Evolutionary conservation across 2,329 filamentous ascomycete species (phyloP), one percentile per base, ranked within the genome.

Genomic region (Fusarium camptoceras): DNA sequence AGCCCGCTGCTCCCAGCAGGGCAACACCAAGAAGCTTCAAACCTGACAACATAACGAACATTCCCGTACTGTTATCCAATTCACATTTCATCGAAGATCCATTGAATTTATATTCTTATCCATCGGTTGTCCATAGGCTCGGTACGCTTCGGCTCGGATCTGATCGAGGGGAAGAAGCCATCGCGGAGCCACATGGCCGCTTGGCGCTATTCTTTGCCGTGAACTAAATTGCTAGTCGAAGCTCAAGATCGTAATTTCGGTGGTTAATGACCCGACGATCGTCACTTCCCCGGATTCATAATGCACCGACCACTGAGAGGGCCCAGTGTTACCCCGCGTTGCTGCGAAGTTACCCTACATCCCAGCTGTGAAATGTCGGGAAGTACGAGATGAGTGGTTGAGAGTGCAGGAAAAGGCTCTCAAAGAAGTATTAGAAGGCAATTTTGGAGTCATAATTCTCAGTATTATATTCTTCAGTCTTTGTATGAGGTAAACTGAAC

Each of bases 121-220:
- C 20, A 8, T 15, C 34, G 49, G 31, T 7, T 25, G 18, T 34
- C 8, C 6, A 25, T 25, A 50, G 30, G 30, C 48, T 51, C 31
- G 31, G 49, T 14, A 53, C 34, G 49, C 14, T 42, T 53, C 49
- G 49, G 49, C 2, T 53, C 34, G 49, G 49, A 41, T 27, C 49
- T 12, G 3, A 22, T 28, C 10, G 34, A 12, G n/a, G 20, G 22
- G 12, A 24, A 37, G 12, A 22, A 53, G 34, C 7, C 3, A n/a
- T 27, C 11, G 2, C 7, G 15, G 49, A 27, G 49, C 18, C 15
- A 14, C 49, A 53, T 41, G 4, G 24, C 2, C 22, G 2, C 24
- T 53, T 28, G 9, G 12, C 24, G 14, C 49, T 27, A 53, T 41
- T 24, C 22, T 20, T 30, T 27, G 4, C 12, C 4, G 8, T 22